Percentiles rank a stretch among this genome's conserved stretches.
phyloP scores from a whole-genome alignment of 345 rosid species.

The Syzygium jambos region DNA sequence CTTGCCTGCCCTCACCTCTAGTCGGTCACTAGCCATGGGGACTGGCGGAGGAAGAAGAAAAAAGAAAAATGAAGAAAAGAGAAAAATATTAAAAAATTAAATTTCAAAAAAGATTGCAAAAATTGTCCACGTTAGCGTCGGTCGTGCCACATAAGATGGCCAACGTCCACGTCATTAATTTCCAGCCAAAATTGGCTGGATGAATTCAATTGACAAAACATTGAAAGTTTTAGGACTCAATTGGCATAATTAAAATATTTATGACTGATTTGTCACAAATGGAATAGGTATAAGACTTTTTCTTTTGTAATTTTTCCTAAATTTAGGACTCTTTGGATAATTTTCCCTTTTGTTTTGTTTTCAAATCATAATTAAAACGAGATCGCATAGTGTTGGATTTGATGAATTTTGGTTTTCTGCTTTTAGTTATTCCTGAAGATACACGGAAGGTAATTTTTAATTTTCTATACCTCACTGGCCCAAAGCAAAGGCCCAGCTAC shows the following conservation, averaged over 20 bases:
- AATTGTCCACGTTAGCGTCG: accelerated
- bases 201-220: not conserved
- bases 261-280: not conserved
- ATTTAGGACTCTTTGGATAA: not conserved
- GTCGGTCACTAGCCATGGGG: too few species aligned
- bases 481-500: not conserved
- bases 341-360: not conserved
- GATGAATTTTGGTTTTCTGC: not conserved
- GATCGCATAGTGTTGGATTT: not conserved
- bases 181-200: not conserved
- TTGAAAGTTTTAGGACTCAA: accelerated
- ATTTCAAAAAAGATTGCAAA: not conserved
- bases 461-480: not conserved
- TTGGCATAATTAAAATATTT: not conserved
- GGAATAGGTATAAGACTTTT: too few species aligned
- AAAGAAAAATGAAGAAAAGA: not conserved
- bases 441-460: not conserved
- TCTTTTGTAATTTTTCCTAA: not conserved
- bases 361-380: not conserved
- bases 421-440: not conserved
- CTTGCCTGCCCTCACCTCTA: too few species aligned
- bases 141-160: accelerated
- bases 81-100: not conserved
- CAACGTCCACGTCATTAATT: accelerated
- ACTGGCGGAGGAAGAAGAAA: not conserved